Conservation (phyloP, 371 early-diverging fungal genomes). For the Antonospora locustae region DNA sequence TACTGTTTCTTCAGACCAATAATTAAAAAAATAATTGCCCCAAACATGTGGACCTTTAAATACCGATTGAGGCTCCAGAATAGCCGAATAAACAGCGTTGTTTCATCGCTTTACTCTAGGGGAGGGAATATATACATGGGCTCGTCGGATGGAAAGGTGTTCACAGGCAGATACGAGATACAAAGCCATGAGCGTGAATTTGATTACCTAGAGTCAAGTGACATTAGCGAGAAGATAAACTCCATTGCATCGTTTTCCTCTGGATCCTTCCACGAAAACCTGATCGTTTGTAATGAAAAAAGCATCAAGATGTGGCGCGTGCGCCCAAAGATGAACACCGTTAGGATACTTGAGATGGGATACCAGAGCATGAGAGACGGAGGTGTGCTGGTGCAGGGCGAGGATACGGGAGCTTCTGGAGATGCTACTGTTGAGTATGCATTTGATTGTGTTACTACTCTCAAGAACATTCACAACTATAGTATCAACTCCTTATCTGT, state of each 20-base stretch:
- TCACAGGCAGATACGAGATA: conserved; percentile 26
- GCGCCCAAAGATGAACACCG: conserved; percentile 11
- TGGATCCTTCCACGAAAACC: conserved; percentile 29
- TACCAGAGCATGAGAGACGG: background rate
- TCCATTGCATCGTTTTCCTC: conserved; percentile 72
- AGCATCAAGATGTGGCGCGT: conserved; percentile 42
- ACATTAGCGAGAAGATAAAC: conserved; percentile 95
- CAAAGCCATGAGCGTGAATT: conserved; percentile 80
- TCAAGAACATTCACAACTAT: conserved; percentile 41
- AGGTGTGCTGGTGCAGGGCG: background rate
- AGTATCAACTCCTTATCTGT: conserved; percentile 42
- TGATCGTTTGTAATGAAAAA: conserved; percentile 46
- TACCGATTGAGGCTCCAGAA: too few species aligned
- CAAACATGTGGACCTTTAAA: too few species aligned
- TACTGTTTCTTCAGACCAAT: too few species aligned
- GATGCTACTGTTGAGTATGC: conserved; percentile 4
- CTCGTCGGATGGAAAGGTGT: conserved; percentile 3
- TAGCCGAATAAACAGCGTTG: too few species aligned
- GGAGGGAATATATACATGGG: too few species aligned
- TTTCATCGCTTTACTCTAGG: too few species aligned
- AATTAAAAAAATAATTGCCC: too few species aligned
- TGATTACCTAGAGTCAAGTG: conserved; percentile 92
- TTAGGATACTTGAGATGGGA: conserved; percentile 12
- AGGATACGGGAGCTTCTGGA: background rate
- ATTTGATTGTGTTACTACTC: conserved; percentile 21